Base-by-base conservation (phyloP, 352 stramenopile species). In the Blastocystis sp. region DNA sequence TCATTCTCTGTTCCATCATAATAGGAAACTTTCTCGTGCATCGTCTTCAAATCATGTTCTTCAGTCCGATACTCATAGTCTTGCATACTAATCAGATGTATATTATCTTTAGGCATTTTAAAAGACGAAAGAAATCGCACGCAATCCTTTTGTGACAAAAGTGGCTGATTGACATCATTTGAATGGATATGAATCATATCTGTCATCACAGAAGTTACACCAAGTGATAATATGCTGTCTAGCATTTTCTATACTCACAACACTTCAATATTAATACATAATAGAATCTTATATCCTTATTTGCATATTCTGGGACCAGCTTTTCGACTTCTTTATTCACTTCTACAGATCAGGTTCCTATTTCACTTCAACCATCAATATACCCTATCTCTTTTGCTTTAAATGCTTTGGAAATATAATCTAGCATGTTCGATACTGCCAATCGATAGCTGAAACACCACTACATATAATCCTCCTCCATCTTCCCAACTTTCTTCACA, bases 381-480 rank as follows among this genome's bases (percentile, higher is more conserved):
- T 66, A 84, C 7, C 73, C 73, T 13, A 84, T 84, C 53, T 84
- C 73, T 57, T 84, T 84, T 27, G 73, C 73, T 44, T 66, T 84
- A 37, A 84, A 84, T 27, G 73, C 73, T 37, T 30, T 44, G 15
- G 73, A 35, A 24, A 84, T 84, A 17, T 24, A 11, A 27, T 84
- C 68, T 9, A 84, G 30, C 73, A 84, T 84, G 48, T 84, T 84
- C 33, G 73, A 44, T n/a, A 57, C 68, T 27, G 73, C 73, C 42
- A 84, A 57, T 4, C 73, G 73, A 64, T 84, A 84, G 48, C 73
- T 84, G 30, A 84, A 84, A 48, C 73, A 84, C 73, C 73, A 84
- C 73, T 84, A 84, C 73, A 9, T 24, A 3, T 84, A 37, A 84
- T 30, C 1, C 22, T 33, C 24, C 51, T 19, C n/a, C 22, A 15